These are phyloP conservation scores for Chrysoporthe puriensis DNA, from an alignment of 2,329 filamentous ascomycete genomes.

Conservation along the genomic window DNA sequence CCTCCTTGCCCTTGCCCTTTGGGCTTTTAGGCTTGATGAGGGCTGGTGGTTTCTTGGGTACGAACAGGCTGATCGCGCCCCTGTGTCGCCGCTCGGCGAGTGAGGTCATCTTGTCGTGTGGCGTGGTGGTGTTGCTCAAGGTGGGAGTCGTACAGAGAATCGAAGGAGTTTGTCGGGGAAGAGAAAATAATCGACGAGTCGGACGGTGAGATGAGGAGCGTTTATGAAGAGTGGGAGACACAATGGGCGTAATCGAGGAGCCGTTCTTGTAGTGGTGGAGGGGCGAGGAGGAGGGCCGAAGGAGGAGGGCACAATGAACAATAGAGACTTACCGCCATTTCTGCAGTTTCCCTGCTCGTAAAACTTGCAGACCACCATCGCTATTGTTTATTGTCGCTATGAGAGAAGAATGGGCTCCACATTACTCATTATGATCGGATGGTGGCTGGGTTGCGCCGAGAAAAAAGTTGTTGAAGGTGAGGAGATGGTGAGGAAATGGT, in stretches of 20 bases:
- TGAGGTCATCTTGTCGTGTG: neutral
- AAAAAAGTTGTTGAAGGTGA: neutral
- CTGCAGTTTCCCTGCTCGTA: slow-evolving; percentile 57
- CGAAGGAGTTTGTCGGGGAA: neutral
- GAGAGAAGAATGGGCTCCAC: neutral
- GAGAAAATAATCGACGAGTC: neutral
- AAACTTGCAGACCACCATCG: slow-evolving; percentile 48
- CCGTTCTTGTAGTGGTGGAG: neutral
- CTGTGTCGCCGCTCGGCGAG: neutral
- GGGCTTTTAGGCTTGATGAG: neutral
- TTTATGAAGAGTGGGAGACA: neutral
- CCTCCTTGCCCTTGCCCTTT: neutral
- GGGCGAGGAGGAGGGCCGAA: neutral
- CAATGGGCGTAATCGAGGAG: neutral
- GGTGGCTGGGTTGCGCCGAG: neutral
- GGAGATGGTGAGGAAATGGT: neutral
- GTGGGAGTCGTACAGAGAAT: neutral
- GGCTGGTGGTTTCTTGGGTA: neutral
- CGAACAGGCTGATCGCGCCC: neutral
- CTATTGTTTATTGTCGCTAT: slow-evolving; percentile 1
- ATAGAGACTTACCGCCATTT: slow-evolving; percentile 50
- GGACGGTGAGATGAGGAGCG: neutral
- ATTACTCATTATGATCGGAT: neutral
- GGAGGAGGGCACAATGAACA: neutral
- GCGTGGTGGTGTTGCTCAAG: neutral